These are phyloP conservation scores for Dichotomopilus funicola DNA, from an alignment of 2,329 filamentous ascomycete species.

Conservation along the genomic window DNA sequence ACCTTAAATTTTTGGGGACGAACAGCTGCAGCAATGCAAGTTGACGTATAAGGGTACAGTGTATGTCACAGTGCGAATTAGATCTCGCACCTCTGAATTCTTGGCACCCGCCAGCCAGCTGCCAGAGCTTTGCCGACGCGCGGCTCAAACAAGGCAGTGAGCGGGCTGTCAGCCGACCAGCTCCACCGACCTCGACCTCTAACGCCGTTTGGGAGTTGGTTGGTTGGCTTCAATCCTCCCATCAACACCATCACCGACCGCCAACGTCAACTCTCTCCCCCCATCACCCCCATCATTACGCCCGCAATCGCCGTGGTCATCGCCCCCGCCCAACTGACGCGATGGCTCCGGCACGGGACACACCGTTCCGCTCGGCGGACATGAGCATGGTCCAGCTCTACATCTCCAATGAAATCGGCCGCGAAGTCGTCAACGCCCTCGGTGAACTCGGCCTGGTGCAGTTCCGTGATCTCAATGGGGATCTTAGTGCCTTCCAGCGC, in stretches of 20 bases:
- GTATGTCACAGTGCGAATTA: no score
- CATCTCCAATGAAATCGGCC: slow-evolving; percentile 96
- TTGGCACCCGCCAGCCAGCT: neutral
- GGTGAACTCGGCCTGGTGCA: slow-evolving; percentile 95
- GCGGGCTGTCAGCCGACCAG: slow-evolving; percentile 2
- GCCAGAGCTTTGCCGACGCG: slow-evolving; percentile 19
- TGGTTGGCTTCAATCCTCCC: slow-evolving; percentile 1
- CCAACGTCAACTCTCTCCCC: neutral
- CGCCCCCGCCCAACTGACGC: slow-evolving; percentile 12
- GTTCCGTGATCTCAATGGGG: slow-evolving; percentile 93
- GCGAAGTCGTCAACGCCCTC: slow-evolving; percentile 92
- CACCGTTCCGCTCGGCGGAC: slow-evolving; percentile 98
- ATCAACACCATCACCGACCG: neutral
- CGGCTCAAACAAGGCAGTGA: slow-evolving; percentile 12
- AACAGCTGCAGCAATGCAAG: no score
- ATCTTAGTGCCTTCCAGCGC: slow-evolving; percentile 89
- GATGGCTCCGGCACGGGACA: slow-evolving; percentile 70
- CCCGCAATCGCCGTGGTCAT: slow-evolving; percentile 8
- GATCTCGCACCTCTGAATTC: neutral
- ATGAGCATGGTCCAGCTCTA: slow-evolving; percentile 99
- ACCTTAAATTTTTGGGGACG: no score
- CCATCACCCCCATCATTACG: slow-evolving; percentile 1
- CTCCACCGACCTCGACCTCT: slow-evolving; percentile 8
- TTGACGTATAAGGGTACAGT: no score
- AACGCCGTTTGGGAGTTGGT: slow-evolving; percentile 1